Evolutionary conservation across 73 alveolate species (phyloP).

Genomic region (Stentor coeruleus): DNA sequence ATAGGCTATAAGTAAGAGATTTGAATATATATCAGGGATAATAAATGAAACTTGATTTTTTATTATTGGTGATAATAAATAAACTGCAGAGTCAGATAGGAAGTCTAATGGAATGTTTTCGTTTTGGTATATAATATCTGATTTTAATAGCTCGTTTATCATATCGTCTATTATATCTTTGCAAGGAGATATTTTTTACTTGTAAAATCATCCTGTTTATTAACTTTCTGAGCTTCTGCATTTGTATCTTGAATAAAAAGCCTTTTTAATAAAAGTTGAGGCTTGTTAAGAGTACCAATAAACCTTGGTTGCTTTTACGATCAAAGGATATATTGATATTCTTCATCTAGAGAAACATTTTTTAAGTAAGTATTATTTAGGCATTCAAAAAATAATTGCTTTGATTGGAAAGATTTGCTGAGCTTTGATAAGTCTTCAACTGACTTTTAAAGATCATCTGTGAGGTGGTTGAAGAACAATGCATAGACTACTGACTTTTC

Average conservation of each 20-base stretch:
- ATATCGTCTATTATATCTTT: too few relatives aligned
- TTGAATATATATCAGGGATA: conserved; percentile 26
- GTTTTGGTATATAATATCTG: too few relatives aligned
- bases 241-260: conserved; percentile 56
- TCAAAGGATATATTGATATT: conserved; percentile 82
- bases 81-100: conserved; percentile 44
- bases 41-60: conserved; percentile 32
- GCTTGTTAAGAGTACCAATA: conserved; percentile 90
- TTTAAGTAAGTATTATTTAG: background rate
- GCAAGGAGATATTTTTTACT: too few relatives aligned
- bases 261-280: conserved; percentile 78
- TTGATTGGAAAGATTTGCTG: background rate
- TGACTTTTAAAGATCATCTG: background rate
- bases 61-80: conserved; percentile 28
- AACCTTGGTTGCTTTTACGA: conserved; percentile 68
- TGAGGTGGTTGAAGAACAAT: background rate
- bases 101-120: conserved; percentile 54
- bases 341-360: conserved; percentile 59
- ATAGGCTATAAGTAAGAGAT: conserved; percentile 37
- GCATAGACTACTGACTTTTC: conserved; percentile 16
- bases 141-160: too few relatives aligned
- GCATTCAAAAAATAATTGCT: background rate
- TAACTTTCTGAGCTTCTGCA: conserved; percentile 65
- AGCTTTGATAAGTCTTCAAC: background rate
- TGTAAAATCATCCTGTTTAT: conserved; percentile 47